Conservation (phyloP, 768 basidiomycete species). For the Chalciporus pseudorubinellus region DNA sequence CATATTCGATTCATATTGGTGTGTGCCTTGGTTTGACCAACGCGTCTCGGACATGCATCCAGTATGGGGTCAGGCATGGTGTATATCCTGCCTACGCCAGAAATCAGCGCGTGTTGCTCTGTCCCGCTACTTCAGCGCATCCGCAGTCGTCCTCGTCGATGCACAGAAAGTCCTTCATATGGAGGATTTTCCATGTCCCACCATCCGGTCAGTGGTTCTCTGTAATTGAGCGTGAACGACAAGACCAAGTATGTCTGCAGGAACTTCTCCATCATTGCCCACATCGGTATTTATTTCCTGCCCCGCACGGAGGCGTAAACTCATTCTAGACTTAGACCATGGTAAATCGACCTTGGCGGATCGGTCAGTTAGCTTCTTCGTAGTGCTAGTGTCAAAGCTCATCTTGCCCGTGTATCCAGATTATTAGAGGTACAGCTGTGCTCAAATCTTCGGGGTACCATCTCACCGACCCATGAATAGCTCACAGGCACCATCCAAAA, state of each 20-base stretch:
- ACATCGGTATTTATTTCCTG: constrained; percentile 60
- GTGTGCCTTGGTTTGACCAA: background rate
- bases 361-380: constrained; percentile 44
- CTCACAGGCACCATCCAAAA: constrained; percentile 84
- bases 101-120: background rate
- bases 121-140: constrained; percentile 31
- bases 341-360: constrained; percentile 96
- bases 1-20: background rate
- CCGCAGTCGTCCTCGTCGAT: constrained; percentile 21
- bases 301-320: background rate
- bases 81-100: constrained; percentile 22
- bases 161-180: constrained; percentile 43
- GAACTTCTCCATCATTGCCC: constrained; percentile 96
- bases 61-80: constrained; percentile 32
- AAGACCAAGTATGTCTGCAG: constrained; percentile 32
- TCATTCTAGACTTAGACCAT: constrained; percentile 57
- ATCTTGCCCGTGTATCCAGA: constrained; percentile 36
- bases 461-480: constrained; percentile 39
- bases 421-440: constrained; percentile 60
- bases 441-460: background rate
- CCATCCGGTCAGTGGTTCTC: constrained; percentile 53
- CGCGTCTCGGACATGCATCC: constrained; percentile 22
- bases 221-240: background rate
- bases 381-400: background rate
- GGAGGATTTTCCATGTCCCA: constrained; percentile 64